Conservation (phyloP, 169 alveolate species). For the Cryptosporidium baileyi region DNA sequence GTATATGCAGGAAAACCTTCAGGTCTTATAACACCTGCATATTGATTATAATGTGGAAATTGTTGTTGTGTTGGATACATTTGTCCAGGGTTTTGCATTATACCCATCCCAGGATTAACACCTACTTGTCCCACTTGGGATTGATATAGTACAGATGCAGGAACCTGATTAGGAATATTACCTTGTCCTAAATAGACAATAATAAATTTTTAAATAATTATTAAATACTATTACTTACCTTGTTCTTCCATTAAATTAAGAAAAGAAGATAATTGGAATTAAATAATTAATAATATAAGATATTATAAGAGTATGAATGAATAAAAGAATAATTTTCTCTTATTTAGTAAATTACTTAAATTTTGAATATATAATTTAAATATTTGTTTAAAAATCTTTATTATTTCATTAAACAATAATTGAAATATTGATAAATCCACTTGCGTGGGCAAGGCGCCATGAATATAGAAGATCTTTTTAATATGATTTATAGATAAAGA, state of each 20-base stretch:
- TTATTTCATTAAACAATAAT: constrained; percentile 53
- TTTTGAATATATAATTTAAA: too few relatives aligned
- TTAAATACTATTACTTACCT: constrained; percentile 9
- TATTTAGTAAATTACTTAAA: too few relatives aligned
- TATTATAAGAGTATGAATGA: too few relatives aligned
- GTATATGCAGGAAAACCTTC: constrained; percentile 60
- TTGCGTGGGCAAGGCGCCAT: constrained; percentile 70
- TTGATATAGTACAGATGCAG: constrained; percentile 63
- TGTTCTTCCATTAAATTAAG: constrained; percentile 70
- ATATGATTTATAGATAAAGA: neutral
- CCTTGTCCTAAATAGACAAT: neutral
- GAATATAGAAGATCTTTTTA: constrained; percentile 20
- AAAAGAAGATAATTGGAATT: too few relatives aligned
- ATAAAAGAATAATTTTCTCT: too few relatives aligned
- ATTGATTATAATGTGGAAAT: neutral
- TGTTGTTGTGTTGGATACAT: constrained; percentile 21
- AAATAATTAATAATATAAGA: too few relatives aligned
- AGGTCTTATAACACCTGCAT: constrained; percentile 40
- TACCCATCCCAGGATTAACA: neutral
- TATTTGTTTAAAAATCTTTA: neutral
- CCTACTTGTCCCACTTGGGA: constrained; percentile 52
- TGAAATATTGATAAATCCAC: constrained; percentile 31
- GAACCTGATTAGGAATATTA: constrained; percentile 30
- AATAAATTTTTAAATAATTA: neutral
- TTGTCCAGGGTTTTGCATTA: constrained; percentile 55